These are phyloP conservation scores for Pachysandra terminalis DNA, from an alignment of 164 flowering plant genomes.

Conservation along the genomic window DNA sequence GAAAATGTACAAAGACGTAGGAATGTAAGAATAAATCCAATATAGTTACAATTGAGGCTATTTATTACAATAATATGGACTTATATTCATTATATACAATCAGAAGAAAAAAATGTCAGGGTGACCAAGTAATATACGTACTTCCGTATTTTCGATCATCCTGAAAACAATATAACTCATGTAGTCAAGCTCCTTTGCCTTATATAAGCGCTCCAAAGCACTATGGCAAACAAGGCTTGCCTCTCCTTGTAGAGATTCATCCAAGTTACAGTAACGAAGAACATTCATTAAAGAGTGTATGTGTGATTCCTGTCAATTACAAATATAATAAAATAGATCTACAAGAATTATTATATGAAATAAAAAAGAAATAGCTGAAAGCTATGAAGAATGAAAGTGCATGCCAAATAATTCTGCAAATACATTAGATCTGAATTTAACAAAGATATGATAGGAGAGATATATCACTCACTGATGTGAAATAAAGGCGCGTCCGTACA, in stretches of 20 bases:
- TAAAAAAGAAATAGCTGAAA: neutral
- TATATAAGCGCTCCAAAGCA: slow-evolving; percentile 80
- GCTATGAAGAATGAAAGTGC: neutral
- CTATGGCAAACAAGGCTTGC: slow-evolving; percentile 74
- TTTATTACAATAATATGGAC: too few species aligned
- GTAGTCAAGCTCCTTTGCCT: slow-evolving; percentile 97
- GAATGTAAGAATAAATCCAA: too few species aligned
- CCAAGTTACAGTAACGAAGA: slow-evolving; percentile 96
- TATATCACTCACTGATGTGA: slow-evolving; percentile 81
- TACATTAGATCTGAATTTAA: neutral
- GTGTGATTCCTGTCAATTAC: slow-evolving; percentile 82
- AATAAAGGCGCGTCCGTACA: slow-evolving; percentile 95
- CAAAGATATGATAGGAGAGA: slow-evolving; percentile 1
- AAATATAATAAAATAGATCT: neutral
- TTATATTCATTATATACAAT: neutral
- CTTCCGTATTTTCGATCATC: slow-evolving; percentile 96
- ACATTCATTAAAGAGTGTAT: slow-evolving; percentile 98
- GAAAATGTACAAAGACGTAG: too few species aligned
- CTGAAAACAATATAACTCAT: slow-evolving; percentile 97
- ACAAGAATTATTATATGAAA: neutral
- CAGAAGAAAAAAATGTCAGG: neutral
- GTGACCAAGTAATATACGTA: slow-evolving; percentile 16
- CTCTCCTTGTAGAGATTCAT: slow-evolving; percentile 92
- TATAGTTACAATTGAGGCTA: too few species aligned
- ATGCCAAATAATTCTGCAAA: neutral